A percentile compares a stretch with the other conserved stretches of the same genome.
Evolutionary conservation across 192 early-diverging fungal genomes (phyloP).

Genomic region (Mortierella hygrophila): DNA sequence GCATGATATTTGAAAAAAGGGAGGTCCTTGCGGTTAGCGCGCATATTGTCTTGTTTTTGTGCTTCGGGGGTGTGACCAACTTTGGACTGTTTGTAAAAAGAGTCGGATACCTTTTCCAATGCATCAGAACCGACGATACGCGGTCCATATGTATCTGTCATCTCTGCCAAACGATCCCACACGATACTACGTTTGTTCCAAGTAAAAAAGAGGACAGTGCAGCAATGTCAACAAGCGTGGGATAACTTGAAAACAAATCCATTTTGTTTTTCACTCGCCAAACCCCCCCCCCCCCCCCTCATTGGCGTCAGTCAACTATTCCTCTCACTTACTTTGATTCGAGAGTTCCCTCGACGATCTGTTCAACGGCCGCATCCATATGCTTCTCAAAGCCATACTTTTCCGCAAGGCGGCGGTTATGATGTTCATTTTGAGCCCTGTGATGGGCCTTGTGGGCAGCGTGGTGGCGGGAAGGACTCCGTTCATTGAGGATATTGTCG

Average conservation of each 20-base stretch:
- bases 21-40: background rate
- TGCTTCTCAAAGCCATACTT: slow-evolving; percentile 24
- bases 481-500: background rate
- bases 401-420: background rate
- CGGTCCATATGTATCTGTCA: slow-evolving; percentile 70
- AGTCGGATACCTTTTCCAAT: slow-evolving; percentile 55
- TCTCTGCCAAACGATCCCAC: slow-evolving; percentile 72
- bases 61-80: background rate
- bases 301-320: background rate
- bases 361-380: slow-evolving; percentile 29
- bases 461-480: background rate
- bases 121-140: slow-evolving; percentile 64
- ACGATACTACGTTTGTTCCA: slow-evolving; percentile 2
- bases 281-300: background rate
- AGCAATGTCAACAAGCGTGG: background rate
- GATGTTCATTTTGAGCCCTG: background rate
- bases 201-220: background rate
- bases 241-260: background rate
- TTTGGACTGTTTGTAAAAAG: background rate
- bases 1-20: background rate
- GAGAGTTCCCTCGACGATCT: slow-evolving; percentile 24
- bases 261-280: background rate
- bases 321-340: slow-evolving; percentile 26
- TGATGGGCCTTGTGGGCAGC: background rate
- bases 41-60: background rate